Evolutionary conservation across 176 grass and related monocot genomes (phyloP).

Genomic region (Paspalum notatum): DNA sequence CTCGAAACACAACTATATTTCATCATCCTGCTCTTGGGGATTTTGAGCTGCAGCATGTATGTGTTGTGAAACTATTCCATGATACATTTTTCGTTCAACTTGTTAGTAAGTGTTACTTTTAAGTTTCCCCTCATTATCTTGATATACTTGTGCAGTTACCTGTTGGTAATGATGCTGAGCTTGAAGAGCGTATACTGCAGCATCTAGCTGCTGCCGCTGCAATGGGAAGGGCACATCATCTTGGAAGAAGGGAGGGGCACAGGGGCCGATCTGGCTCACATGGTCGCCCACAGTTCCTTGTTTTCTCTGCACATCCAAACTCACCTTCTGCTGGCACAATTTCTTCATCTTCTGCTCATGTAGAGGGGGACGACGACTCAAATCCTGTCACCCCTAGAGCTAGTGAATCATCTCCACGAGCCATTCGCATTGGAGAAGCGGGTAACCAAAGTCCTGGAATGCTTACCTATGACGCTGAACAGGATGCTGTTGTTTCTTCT

Average conservation of each 20-base stretch:
- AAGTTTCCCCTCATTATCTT: conserved; percentile 18
- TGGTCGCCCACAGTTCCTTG: conserved; percentile 56
- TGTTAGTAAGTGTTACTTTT: not conserved
- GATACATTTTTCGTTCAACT: conserved; percentile 5
- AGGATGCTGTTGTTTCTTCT: conserved; percentile 56
- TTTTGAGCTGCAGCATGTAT: conserved; percentile 85
- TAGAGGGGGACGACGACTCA: conserved; percentile 44
- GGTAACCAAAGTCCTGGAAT: conserved; percentile 43
- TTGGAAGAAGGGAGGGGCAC: conserved; percentile 76
- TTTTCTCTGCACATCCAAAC: conserved; percentile 59
- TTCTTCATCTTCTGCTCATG: conserved; percentile 46
- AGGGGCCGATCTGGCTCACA: conserved; percentile 57
- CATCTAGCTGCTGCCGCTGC: conserved; percentile 79
- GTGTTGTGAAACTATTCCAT: conserved; percentile 38
- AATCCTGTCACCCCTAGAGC: conserved; percentile 40
- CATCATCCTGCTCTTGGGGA: conserved; percentile 79
- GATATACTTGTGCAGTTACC: conserved; percentile 58
- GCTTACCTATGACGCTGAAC: conserved; percentile 56
- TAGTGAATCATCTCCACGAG: conserved; percentile 39
- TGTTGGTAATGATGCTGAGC: conserved; percentile 70
- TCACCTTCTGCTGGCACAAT: conserved; percentile 45
- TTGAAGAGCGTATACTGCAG: conserved; percentile 86
- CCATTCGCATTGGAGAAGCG: conserved; percentile 41
- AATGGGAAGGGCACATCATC: conserved; percentile 64
- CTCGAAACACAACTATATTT: conserved; percentile 61